Evolutionary conservation across 345 rosid species (phyloP).

Genomic region (Leavenworthia alabamica): DNA sequence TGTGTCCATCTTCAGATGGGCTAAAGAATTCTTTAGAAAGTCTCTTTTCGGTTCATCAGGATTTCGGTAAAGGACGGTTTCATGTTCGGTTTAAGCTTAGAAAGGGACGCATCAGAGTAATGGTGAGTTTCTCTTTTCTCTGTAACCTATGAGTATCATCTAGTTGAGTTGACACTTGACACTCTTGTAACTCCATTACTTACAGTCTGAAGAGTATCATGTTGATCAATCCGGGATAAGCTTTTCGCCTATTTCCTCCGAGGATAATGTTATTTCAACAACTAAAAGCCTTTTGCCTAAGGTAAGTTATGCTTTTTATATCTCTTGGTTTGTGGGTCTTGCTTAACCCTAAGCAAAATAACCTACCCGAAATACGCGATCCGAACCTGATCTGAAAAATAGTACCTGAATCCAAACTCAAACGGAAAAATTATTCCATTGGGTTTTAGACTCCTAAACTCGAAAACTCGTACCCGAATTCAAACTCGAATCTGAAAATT

Average conservation of each 20-base stretch:
- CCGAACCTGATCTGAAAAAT: too few relatives aligned
- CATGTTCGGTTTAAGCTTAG: slow-evolving; percentile 68
- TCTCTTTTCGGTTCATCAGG: slow-evolving; percentile 42
- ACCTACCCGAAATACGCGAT: too few relatives aligned
- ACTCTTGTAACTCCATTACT: slow-evolving; percentile 9
- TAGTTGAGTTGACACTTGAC: too few relatives aligned
- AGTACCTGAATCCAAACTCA: too few relatives aligned
- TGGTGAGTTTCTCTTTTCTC: slow-evolving; percentile 40
- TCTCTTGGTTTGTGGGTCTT: too few relatives aligned
- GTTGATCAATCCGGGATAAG: slow-evolving; percentile 49
- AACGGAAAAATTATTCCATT: too few relatives aligned
- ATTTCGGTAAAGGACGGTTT: slow-evolving; percentile 54
- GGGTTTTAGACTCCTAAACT: too few relatives aligned
- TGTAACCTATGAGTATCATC: not conserved
- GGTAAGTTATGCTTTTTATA: too few relatives aligned
- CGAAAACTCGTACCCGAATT: too few relatives aligned
- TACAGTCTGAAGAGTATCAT: slow-evolving; percentile 63
- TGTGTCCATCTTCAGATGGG: slow-evolving; percentile 34
- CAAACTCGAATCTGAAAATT: too few relatives aligned
- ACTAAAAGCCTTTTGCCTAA: slow-evolving; percentile 64
- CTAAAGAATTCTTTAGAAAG: slow-evolving; percentile 46
- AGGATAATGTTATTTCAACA: slow-evolving; percentile 29
- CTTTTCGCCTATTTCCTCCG: slow-evolving; percentile 52
- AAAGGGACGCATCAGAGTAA: slow-evolving; percentile 70
- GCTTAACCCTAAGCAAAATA: too few relatives aligned